Base-by-base conservation (phyloP, 495 filamentous ascomycete species). In the Aspergillus leporis region DNA sequence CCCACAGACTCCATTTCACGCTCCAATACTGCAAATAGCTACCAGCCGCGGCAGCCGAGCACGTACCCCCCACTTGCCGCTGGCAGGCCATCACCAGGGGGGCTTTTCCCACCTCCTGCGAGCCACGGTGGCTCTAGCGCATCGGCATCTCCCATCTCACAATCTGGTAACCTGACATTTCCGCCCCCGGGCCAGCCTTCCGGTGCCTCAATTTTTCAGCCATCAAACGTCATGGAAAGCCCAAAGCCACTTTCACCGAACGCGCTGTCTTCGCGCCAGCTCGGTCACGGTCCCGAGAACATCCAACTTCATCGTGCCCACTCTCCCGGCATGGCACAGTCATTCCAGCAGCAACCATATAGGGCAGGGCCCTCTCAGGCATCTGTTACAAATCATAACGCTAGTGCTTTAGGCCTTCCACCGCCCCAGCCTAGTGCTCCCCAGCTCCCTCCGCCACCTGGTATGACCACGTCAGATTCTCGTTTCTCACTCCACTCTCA, bases 201-300 rank as follows among this genome's bases (percentile, higher is more conserved):
- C 34, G 68, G 69, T 46, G 65, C 82, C 5, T 84, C 89, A 7
- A 80, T 90, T 54, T 93, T 89, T 70, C 80, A 86, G 16, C 85
- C 90, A 58, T 80, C 68, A n/a, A 74, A 81, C 56, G 89, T 95
- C 81, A 92, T 88, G 4, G 92, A 96, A 67, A 93, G 89, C 61
- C 91, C 92, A 0, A 93, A 90, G 67, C 90, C 92, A 4, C 77
- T 96, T 32, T 96, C 91, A 34, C 92, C 92, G 4, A 85, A 83
- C 62, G 84, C 83, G 19, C 73, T 81, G 43, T 83, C 85, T 49
- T 77, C 83, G 28, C 82, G 86, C 58, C 83, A 87, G 61, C 74
- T 83, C 7, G 78, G 81, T 31, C 83, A 85, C 46, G 83, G 85
- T 48, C 56, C 76, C 38, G 73, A 79, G 58, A 62, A 68, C 56